These are phyloP conservation scores for Euphorbia schlechtendalii DNA, from an alignment of 441 rosid species.

Conservation along the genomic window DNA sequence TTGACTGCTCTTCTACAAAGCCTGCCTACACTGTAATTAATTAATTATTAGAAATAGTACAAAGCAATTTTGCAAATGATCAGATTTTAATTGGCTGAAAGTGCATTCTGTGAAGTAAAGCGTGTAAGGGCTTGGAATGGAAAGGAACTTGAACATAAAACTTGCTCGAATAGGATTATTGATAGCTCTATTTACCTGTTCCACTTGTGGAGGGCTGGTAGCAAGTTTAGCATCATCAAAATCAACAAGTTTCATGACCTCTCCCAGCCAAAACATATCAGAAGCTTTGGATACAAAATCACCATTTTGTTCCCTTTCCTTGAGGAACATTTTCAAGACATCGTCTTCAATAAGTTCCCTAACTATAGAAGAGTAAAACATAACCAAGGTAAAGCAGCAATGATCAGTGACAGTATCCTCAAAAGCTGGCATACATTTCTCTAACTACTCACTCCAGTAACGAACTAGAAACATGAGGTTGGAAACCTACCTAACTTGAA, in stretches of 20 bases:
- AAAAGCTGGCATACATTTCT: not conserved
- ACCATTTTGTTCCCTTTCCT: conserved; percentile 69
- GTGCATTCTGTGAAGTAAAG: not conserved
- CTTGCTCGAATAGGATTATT: not conserved
- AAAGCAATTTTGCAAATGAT: not conserved
- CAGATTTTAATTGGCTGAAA: not conserved
- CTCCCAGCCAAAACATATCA: conserved; percentile 60
- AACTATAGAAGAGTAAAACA: conserved; percentile 29
- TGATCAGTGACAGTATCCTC: not conserved
- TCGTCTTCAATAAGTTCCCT: conserved; percentile 61
- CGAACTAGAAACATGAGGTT: not conserved
- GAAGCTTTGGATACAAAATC: conserved; percentile 76
- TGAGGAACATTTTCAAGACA: conserved; percentile 57
- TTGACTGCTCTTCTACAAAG: not conserved
- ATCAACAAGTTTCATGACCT: conserved; percentile 31
- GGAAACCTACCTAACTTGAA: not conserved
- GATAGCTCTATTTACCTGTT: conserved; percentile 32
- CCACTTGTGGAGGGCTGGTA: conserved; percentile 24
- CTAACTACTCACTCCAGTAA: not conserved
- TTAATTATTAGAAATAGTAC: not conserved
- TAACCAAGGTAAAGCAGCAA: not conserved
- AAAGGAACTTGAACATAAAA: not conserved
- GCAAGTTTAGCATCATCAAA: conserved; percentile 24
- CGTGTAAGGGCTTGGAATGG: not conserved
- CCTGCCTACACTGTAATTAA: not conserved